These are phyloP conservation scores for Vanderwaltozyma verrucispora DNA, from an alignment of 805 yeast genomes.

Conservation along the genomic window DNA sequence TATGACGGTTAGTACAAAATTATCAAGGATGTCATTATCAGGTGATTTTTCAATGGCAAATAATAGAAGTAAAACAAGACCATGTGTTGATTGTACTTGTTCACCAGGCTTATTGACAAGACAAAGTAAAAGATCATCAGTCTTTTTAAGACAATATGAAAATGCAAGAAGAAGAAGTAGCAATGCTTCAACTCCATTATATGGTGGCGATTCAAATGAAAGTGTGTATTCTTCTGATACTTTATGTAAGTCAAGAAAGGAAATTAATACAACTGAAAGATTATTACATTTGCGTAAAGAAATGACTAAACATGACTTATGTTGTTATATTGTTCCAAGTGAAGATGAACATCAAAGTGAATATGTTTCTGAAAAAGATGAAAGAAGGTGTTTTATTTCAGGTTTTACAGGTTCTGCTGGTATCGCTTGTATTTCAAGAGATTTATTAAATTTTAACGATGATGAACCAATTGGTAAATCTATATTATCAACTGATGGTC, in stretches of 20 bases:
- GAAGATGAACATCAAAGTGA: constrained; percentile 92
- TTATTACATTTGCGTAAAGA: constrained; percentile 47
- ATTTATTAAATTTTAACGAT: constrained; percentile 30
- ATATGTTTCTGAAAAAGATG: constrained; percentile 72
- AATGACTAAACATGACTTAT: constrained; percentile 55
- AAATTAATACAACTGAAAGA: constrained; percentile 47
- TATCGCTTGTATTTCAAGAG: constrained; percentile 61
- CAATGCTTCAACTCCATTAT: constrained; percentile 10
- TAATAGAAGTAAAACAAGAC: constrained; percentile 29
- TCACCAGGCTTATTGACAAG: constrained; percentile 74
- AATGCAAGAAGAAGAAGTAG: constrained; percentile 26
- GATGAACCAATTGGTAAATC: constrained; percentile 51
- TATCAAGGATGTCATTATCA: not conserved
- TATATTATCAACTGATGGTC: constrained; percentile 83
- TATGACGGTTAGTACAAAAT: too few relatives aligned
- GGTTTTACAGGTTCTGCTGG: constrained; percentile 94
- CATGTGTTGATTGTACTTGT: constrained; percentile 71
- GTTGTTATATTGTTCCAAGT: constrained; percentile 67
- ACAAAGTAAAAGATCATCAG: constrained; percentile 47
- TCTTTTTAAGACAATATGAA: constrained; percentile 30
- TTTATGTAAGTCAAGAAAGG: constrained; percentile 29
- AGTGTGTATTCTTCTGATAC: constrained; percentile 32
- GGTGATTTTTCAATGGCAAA: not conserved
- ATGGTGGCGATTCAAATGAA: constrained; percentile 17
- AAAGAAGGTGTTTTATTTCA: constrained; percentile 68